Conservation (phyloP, 2,329 filamentous ascomycete genomes). For the Bipolaris zeicola region DNA sequence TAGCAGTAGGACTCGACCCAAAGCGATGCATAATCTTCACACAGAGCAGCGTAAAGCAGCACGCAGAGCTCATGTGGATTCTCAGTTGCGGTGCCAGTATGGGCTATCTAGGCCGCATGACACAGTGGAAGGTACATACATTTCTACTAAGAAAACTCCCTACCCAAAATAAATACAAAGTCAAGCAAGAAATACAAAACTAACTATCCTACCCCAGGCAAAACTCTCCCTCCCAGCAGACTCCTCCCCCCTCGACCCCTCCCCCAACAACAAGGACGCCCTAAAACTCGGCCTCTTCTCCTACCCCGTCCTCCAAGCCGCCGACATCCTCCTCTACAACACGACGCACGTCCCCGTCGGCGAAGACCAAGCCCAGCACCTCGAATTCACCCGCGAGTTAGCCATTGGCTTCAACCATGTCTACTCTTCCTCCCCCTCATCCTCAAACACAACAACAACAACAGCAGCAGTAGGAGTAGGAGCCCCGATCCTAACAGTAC, state of each 20-base stretch:
- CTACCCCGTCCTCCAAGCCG: conserved; percentile 93
- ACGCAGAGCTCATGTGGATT: conserved; percentile 96
- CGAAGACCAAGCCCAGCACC: conserved; percentile 91
- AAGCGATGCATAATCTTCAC: conserved; percentile 79
- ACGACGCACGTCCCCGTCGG: conserved; percentile 95
- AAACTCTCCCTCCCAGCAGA: conserved; percentile 71
- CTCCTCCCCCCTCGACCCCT: conserved; percentile 60
- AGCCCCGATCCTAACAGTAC: conserved; percentile 23
- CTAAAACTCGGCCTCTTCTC: conserved; percentile 91
- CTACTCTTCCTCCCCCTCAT: conserved; percentile 59
- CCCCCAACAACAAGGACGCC: conserved; percentile 56
- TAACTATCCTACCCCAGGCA: conserved; percentile 49
- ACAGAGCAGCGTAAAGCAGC: conserved; percentile 77
- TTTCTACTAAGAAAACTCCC: too few relatives aligned
- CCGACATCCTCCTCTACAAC: conserved; percentile 84
- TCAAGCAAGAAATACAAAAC: not conserved
- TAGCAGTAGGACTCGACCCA: conserved; percentile 84
- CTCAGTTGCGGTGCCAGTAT: conserved; percentile 88
- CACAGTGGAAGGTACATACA: conserved; percentile 82
- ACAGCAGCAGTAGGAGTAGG: too few relatives aligned
- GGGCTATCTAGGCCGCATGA: conserved; percentile 97
- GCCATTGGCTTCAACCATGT: conserved; percentile 86
- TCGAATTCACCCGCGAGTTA: conserved; percentile 88
- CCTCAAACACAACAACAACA: too few relatives aligned
- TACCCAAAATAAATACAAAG: too few relatives aligned